Percentiles rank a stretch among this genome's conserved stretches.
phyloP scores from a whole-genome alignment of 2,329 filamentous ascomycete genomes.

The Trichoderma simmonsii region DNA sequence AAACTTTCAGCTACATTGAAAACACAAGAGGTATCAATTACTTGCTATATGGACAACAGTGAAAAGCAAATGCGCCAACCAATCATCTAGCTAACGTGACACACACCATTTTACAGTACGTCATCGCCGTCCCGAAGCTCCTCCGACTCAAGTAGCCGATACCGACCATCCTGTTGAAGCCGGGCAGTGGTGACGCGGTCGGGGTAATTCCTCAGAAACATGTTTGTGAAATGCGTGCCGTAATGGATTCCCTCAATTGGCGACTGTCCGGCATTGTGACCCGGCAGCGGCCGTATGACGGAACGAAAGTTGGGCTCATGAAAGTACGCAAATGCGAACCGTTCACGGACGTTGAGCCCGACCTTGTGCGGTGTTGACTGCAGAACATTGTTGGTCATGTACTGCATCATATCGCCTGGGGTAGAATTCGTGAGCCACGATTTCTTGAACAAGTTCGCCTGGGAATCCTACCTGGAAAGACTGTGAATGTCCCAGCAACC shows the following conservation, averaged over 20 bases:
- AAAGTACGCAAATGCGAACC: constrained; percentile 50
- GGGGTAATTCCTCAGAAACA: constrained; percentile 49
- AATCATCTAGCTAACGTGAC: background rate
- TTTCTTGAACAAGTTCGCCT: background rate
- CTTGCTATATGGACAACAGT: background rate
- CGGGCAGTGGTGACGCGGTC: constrained; percentile 43
- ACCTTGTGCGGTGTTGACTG: constrained; percentile 50
- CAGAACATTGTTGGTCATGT: constrained; percentile 44
- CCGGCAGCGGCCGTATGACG: constrained; percentile 41
- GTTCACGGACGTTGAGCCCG: constrained; percentile 46
- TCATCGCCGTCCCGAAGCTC: constrained; percentile 3
- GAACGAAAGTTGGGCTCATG: constrained; percentile 50
- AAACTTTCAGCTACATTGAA: background rate
- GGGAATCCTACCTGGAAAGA: constrained; percentile 42
- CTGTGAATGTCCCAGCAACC: constrained; percentile 42
- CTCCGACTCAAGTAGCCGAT: constrained; percentile 22
- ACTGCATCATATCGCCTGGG: constrained; percentile 50
- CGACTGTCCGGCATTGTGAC: constrained; percentile 33
- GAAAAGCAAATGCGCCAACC: background rate
- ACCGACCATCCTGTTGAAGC: constrained; percentile 31
- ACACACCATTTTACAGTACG: background rate
- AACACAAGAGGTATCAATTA: background rate
- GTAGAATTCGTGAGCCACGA: background rate
- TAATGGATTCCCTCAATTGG: constrained; percentile 44
- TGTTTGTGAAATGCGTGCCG: constrained; percentile 51